Conservation (phyloP, 129 eudicot genomes). For the Flaveria robusta region DNA sequence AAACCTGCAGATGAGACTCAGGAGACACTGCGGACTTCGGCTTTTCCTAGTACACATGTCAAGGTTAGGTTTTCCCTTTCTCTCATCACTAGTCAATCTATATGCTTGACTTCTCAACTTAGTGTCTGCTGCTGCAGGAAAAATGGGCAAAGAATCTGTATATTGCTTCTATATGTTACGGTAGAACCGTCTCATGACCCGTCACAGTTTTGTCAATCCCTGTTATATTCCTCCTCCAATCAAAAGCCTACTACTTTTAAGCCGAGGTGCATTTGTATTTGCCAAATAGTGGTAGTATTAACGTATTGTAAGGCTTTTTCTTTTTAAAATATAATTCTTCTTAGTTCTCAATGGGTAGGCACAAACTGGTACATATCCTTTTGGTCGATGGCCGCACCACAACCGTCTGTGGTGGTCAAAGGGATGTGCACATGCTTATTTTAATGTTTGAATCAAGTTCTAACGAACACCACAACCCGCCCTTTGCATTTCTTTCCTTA, state of each 20-base stretch:
- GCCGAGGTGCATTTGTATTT: conserved; percentile 14
- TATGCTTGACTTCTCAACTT: background rate
- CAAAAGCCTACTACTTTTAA: background rate
- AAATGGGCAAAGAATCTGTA: conserved; percentile 88
- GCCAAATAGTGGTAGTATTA: conserved; percentile 11
- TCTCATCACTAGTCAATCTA: background rate
- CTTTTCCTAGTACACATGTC: conserved; percentile 90
- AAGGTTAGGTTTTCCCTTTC: conserved; percentile 44
- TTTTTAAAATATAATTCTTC: background rate
- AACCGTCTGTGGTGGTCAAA: too few species aligned
- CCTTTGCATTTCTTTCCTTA: too few species aligned
- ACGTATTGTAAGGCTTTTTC: background rate
- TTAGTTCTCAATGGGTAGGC: background rate
- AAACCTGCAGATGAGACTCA: conserved; percentile 72
- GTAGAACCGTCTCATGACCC: conserved; percentile 80
- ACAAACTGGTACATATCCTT: conserved; percentile 3
- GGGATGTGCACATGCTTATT: too few species aligned
- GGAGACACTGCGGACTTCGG: conserved; percentile 80
- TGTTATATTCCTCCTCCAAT: background rate
- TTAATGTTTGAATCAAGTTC: background rate
- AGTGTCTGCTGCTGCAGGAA: conserved; percentile 58
- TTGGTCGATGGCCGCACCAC: background rate
- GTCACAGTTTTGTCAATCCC: conserved; percentile 10
- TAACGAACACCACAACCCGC: background rate
- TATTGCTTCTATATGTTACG: conserved; percentile 82